Conservation (phyloP, 345 rosid genomes). For the Arabidopsis suecica region DNA sequence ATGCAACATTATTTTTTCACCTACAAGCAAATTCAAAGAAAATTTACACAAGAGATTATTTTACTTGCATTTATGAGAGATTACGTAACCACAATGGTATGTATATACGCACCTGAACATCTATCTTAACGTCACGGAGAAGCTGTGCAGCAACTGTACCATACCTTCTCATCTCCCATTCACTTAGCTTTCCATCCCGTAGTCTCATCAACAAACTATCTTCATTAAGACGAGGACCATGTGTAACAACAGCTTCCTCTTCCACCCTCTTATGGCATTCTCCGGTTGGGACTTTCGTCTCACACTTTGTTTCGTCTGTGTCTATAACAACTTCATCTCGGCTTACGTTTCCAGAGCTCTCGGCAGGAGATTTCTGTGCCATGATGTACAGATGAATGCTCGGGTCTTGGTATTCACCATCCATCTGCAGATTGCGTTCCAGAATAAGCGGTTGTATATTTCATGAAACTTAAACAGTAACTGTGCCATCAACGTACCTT, state of each 20-base stretch:
- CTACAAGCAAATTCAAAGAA: constrained; percentile 29
- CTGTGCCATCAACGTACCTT: constrained; percentile 56
- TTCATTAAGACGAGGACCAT: constrained; percentile 37
- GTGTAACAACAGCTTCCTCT: constrained; percentile 36
- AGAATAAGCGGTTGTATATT: not conserved
- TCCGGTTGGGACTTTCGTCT: constrained; percentile 27
- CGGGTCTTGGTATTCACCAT: constrained; percentile 77
- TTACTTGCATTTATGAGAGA: not conserved
- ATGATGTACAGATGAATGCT: constrained; percentile 87
- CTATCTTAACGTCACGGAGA: constrained; percentile 74
- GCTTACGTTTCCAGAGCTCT: constrained; percentile 31
- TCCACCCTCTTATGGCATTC: constrained; percentile 14
- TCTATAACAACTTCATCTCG: constrained; percentile 44
- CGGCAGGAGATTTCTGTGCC: constrained; percentile 55
- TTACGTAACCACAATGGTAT: constrained; percentile 5
- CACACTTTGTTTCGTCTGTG: constrained; percentile 32
- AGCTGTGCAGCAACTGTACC: constrained; percentile 94
- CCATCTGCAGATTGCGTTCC: constrained; percentile 65
- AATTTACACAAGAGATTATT: not conserved
- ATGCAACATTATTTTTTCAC: constrained; percentile 35
- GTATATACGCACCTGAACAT: constrained; percentile 34
- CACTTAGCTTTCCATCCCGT: constrained; percentile 62
- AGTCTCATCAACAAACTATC: constrained; percentile 47
- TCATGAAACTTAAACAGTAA: constrained; percentile 7
- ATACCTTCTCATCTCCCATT: constrained; percentile 90